Conservation (phyloP, 1,284 basidiomycete species). For the Ceratobasidium theobromae region DNA sequence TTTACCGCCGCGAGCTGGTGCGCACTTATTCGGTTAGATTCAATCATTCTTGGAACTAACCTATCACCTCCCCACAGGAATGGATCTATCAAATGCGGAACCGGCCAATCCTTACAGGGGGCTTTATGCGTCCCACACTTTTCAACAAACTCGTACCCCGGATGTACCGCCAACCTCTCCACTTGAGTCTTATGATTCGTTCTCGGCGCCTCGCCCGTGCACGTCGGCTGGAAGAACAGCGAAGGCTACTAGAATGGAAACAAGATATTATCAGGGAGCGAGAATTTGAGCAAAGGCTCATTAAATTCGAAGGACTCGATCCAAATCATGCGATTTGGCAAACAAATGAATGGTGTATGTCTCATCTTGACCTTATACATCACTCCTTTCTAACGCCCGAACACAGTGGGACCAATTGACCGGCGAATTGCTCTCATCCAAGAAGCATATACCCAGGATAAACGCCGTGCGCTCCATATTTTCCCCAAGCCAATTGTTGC, state of each 20-base stretch:
- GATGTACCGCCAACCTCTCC: slow-evolving; percentile 70
- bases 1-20: slow-evolving; percentile 56
- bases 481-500: slow-evolving; percentile 54
- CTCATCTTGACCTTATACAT: neutral
- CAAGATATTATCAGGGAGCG: slow-evolving; percentile 57
- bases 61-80: slow-evolving; percentile 44
- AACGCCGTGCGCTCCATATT: slow-evolving; percentile 47
- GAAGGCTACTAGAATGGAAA: slow-evolving; percentile 42
- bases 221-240: slow-evolving; percentile 47
- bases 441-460: slow-evolving; percentile 46
- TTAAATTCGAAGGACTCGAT: slow-evolving; percentile 34
- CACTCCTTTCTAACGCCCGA: neutral
- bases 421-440: slow-evolving; percentile 41
- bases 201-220: slow-evolving; percentile 56
- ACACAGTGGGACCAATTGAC: slow-evolving; percentile 38
- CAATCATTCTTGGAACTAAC: neutral
- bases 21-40: slow-evolving; percentile 37
- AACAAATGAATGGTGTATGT: slow-evolving; percentile 47
- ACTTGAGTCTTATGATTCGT: slow-evolving; percentile 68
- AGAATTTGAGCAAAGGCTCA: slow-evolving; percentile 54
- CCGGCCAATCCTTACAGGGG: slow-evolving; percentile 68
- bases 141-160: slow-evolving; percentile 71
- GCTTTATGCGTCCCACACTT: slow-evolving; percentile 59
- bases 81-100: slow-evolving; percentile 55
- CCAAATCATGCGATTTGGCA: slow-evolving; percentile 40